Conservation (phyloP, 768 basidiomycete genomes). For the Rhodotorula graminis region DNA sequence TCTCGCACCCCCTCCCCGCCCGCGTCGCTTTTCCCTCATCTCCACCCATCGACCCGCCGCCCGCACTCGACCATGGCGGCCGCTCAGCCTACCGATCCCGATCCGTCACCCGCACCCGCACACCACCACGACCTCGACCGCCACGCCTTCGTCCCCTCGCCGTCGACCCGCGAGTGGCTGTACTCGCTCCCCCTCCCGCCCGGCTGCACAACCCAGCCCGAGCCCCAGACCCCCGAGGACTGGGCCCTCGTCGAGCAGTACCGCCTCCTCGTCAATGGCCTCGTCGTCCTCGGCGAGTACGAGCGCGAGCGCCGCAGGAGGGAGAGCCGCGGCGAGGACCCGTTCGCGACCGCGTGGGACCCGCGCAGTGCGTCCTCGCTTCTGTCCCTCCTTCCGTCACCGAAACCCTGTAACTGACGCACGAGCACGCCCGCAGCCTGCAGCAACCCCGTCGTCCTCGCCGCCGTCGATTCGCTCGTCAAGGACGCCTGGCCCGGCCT, state of each 20-base stretch:
- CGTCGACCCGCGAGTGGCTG: constrained; percentile 18
- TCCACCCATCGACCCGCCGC: too few species aligned
- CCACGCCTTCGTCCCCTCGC: constrained; percentile 3
- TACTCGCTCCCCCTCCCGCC: constrained; percentile 31
- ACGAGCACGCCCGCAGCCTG: constrained; percentile 2
- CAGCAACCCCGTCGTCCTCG: not conserved
- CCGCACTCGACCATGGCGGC: too few species aligned
- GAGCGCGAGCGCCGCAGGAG: not conserved
- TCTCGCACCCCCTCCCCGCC: too few species aligned
- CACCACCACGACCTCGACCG: too few species aligned
- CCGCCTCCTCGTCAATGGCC: constrained; percentile 17
- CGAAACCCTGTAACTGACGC: too few species aligned
- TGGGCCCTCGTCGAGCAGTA: constrained; percentile 38
- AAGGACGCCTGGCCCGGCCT: not conserved
- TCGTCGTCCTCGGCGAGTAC: constrained; percentile 9
- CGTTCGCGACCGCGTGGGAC: not conserved
- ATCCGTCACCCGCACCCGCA: not conserved
- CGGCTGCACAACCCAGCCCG: not conserved
- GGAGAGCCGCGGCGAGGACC: not conserved
- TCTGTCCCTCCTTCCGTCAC: not conserved
- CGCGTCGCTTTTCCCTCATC: too few species aligned
- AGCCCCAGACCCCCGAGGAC: constrained; percentile 9
- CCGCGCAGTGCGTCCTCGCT: not conserved
- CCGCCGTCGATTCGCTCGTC: not conserved
- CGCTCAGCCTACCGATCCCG: too few species aligned